Conservation (phyloP, 192 early-diverging fungal species). For the Helicostylum pulchrum region DNA sequence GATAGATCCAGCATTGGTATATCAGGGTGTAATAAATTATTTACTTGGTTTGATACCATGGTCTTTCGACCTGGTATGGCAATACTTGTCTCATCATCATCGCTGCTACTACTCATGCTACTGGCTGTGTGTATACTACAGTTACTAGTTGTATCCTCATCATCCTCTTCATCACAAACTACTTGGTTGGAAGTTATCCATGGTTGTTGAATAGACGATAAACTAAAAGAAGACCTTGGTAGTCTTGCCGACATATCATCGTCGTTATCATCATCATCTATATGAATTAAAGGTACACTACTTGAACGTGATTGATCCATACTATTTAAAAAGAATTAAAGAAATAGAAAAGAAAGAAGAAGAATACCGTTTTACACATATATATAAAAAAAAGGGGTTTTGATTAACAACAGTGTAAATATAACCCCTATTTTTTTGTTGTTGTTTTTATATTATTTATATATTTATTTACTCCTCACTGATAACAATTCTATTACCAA, state of each 20-base stretch:
- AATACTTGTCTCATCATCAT: conserved; percentile 13
- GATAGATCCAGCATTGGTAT: conserved; percentile 9
- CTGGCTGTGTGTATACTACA: too few relatives aligned
- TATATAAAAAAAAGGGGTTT: too few relatives aligned
- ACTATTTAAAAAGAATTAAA: background rate
- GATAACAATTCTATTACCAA: too few relatives aligned
- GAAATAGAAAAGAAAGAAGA: background rate
- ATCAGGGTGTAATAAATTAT: background rate
- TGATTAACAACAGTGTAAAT: too few relatives aligned
- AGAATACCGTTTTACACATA: background rate
- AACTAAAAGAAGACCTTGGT: conserved; percentile 10
- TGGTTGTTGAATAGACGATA: conserved; percentile 13
- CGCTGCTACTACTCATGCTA: background rate
- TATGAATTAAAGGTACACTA: conserved; percentile 16
- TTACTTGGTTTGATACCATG: conserved; percentile 2
- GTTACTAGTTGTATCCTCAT: background rate
- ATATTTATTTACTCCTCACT: too few relatives aligned
- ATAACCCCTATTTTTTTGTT: too few relatives aligned
- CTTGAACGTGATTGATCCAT: conserved; percentile 13
- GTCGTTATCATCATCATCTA: conserved; percentile 3
- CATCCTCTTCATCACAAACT: background rate
- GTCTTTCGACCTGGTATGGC: conserved; percentile 8
- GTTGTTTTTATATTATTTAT: too few relatives aligned
- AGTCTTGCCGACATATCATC: background rate
- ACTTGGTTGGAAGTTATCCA: too few relatives aligned